A percentile compares a stretch with the other conserved stretches of the same genome.
These are phyloP conservation scores for Penicillium waksmanii DNA, from an alignment of 495 filamentous ascomycete genomes.

Conservation along the genomic window DNA sequence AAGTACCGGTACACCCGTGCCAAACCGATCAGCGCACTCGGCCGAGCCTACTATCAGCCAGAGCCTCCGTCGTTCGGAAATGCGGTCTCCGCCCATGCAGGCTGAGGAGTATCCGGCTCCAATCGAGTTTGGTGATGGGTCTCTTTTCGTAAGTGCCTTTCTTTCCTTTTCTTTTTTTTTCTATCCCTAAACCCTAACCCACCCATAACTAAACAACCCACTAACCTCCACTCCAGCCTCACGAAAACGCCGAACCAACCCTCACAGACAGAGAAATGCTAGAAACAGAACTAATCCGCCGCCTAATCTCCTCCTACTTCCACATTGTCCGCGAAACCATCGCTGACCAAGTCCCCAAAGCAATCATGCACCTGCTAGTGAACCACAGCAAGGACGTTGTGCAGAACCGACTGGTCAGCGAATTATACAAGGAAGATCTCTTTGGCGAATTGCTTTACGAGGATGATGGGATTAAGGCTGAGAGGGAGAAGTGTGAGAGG, in stretches of 20 bases:
- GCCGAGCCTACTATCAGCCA: conserved; percentile 82
- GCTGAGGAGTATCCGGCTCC: conserved; percentile 43
- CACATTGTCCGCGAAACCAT: conserved; percentile 97
- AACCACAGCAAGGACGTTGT: conserved; percentile 98
- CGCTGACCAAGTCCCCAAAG: conserved; percentile 97
- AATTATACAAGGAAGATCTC: conserved; percentile 91
- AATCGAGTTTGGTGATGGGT: conserved; percentile 51
- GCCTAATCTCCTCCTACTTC: conserved; percentile 96
- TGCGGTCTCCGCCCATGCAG: conserved; percentile 43
- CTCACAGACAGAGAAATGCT: conserved; percentile 94
- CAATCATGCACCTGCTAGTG: conserved; percentile 97
- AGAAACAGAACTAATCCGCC: conserved; percentile 95
- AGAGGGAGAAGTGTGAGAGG: conserved; percentile 97
- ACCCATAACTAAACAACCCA: too few relatives aligned
- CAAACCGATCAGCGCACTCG: conserved; percentile 63
- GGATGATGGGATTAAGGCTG: conserved; percentile 94
- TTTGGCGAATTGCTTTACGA: conserved; percentile 96
- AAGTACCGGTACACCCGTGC: conserved; percentile 30
- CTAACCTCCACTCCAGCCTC: conserved; percentile 22
- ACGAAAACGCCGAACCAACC: conserved; percentile 67
- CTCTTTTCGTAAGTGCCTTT: conserved; percentile 59
- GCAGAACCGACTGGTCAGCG: conserved; percentile 93
- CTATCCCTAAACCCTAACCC: too few relatives aligned
- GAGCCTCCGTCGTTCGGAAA: conserved; percentile 74
- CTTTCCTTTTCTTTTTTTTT: neutral